Evolutionary conservation across 805 yeast species (phyloP), one percentile per base, ranked within the genome.

Genomic region (Candida yuanshanica): DNA sequence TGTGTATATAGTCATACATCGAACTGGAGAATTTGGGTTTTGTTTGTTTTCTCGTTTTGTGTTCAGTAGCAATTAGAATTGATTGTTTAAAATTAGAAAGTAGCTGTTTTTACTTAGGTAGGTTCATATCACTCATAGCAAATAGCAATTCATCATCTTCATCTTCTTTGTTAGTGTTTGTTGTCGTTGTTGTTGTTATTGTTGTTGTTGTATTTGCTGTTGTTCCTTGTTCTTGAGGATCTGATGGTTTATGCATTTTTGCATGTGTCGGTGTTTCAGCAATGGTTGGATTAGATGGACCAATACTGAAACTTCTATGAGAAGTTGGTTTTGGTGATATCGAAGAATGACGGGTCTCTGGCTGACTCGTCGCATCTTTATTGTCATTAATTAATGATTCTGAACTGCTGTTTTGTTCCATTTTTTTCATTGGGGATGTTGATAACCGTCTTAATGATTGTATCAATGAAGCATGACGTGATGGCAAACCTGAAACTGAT

Each of bases 91-190:
- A 27, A 10, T 14, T 7, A n/a, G n/a, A 18, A 14, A 25, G 31
- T 10, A 27, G 31, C 31, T 27, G 16, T 26, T 10, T n/a, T 29
- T 29, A 46, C 26, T 51, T 53, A n/a, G 58, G 48, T 22, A 73
- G 54, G 52, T 74, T 77, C 86, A 81, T 81, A 52, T 81, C 88
- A 55, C 87, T 81, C 88, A 80, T 81, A 18, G 84, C 74, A 58
- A 81, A 80, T 36, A 81, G 61, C 43, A 82, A 62, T 38, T 81
- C 86, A 46, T 80, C 87, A 41, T 81, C 86, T 5, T 63, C 58
- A 1, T 48, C 53, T 11, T 53, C 59, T 11, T 53, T 59, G 16
- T 60, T 63, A 21, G 61, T 64, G 35, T 58, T 65, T 16, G 35
- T 38, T 4, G 23, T 35, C n/a, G n/a, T n/a, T n/a, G n/a, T n/a